Evolutionary conservation across 495 filamentous ascomycete species (phyloP), one percentile per base, ranked within the genome.

Genomic region (Chaetomium cochliodes): DNA sequence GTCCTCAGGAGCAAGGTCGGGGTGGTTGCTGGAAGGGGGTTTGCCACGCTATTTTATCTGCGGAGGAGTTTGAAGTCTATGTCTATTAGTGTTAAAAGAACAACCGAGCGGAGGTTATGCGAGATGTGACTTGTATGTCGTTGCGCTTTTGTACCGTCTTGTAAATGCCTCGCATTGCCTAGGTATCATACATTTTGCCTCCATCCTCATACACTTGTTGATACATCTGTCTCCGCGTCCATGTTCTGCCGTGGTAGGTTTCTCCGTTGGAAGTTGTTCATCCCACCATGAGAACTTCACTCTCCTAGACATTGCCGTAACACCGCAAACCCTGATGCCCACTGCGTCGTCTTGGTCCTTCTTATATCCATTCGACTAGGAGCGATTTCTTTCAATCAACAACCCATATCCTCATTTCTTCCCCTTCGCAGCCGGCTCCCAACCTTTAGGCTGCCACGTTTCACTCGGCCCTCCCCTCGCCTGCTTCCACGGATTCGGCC

Each of bases 391-490:
- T n/a, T 50, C 16, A n/a, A 18, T 15, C 20, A 22, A 20, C 8
- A 23, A 3, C 20, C 46, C 3, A n/a, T 2, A 50, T 15, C 26
- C n/a, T 62, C 62, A 67, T 61, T 72, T 76, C 70, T 73, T 74
- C 65, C 51, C 72, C 47, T 26, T 25, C 47, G 55, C 77, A 64
- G 37, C 18, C 8, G 88, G 90, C 3, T 75, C 78, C 92, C 92
- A 96, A 6, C 82, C 77, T 58, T 88, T 75, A 0, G 92, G 92
- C 76, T 93, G 89, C 89, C 89, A 96, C 5, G 81, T 80, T 69
- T 92, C 88, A 28, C 90, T 81, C 16, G 90, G 86, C 0, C 75
- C 81, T 70, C 67, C 77, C 72, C 62, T 67, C n/a, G 76, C 74
- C 47, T 74, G 76, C 49, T 85, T 85, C 87, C 90, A 92, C 11